phyloP scores from a whole-genome alignment of 202 grass and related monocot species.

The Panicum hallii region DNA sequence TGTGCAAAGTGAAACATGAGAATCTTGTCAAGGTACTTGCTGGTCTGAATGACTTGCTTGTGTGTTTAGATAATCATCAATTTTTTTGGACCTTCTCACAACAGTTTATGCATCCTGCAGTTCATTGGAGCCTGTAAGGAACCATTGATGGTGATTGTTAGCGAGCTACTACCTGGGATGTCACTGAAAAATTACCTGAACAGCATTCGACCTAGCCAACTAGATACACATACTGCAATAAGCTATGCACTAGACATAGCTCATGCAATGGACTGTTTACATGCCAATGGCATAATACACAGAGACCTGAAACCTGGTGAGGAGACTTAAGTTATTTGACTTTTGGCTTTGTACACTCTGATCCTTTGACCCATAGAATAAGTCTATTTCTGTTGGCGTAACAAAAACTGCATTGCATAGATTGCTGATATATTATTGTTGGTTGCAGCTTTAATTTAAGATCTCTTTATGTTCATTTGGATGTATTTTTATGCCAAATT shows the following conservation, averaged over 20 bases:
- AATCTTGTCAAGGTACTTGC: slow-evolving; percentile 92
- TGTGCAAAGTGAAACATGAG: slow-evolving; percentile 97
- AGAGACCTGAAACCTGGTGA: slow-evolving; percentile 98
- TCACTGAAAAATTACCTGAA: slow-evolving; percentile 94
- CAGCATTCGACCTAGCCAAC: slow-evolving; percentile 81
- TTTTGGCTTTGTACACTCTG: not conserved
- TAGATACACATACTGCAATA: slow-evolving; percentile 79
- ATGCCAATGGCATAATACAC: slow-evolving; percentile 99
- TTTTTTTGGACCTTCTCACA: slow-evolving; percentile 11
- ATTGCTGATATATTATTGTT: not conserved
- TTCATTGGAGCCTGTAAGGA: slow-evolving; percentile 99
- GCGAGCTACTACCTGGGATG: slow-evolving; percentile 90
- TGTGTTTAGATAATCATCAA: slow-evolving; percentile 5
- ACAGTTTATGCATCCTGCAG: slow-evolving; percentile 45
- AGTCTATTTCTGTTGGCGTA: not conserved
- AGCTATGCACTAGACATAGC: slow-evolving; percentile 94
- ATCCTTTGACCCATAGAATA: not conserved
- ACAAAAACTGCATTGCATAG: not conserved
- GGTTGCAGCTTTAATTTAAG: slow-evolving; percentile 23
- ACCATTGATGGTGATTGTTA: slow-evolving; percentile 97
- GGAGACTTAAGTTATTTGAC: slow-evolving; percentile 19
- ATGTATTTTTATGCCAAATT: slow-evolving; percentile 32
- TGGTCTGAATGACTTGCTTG: not conserved
- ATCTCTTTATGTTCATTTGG: not conserved
- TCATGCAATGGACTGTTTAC: slow-evolving; percentile 95